Evolutionary conservation across 78 protist species (phyloP).

Genomic region (Neovahlkampfia damariscottae): DNA sequence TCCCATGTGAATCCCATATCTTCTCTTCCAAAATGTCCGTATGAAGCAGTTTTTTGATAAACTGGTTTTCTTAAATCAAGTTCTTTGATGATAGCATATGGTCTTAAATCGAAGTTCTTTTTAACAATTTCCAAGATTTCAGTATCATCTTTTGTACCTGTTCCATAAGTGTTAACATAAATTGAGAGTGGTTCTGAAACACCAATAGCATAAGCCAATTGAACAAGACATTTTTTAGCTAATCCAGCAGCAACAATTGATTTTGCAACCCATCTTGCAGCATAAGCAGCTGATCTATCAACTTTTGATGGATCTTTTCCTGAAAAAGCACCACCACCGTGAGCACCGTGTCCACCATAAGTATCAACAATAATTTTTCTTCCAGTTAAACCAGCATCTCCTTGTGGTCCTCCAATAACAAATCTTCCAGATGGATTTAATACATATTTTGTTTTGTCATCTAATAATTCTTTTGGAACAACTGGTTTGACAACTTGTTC

Average conservation of each 20-base stretch:
- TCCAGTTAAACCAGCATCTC: constrained; percentile 99
- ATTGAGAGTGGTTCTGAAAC: constrained; percentile 95
- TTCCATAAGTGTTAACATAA: constrained; percentile 94
- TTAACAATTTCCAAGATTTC: constrained; percentile 79
- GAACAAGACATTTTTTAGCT: constrained; percentile 79
- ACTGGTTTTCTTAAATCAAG: constrained; percentile 65
- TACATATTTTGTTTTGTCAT: constrained; percentile 89
- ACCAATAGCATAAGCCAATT: constrained; percentile 99
- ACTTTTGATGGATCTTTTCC: constrained; percentile 99
- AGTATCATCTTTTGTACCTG: constrained; percentile 64
- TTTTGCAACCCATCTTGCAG: constrained; percentile 99
- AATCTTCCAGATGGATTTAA: constrained; percentile 98
- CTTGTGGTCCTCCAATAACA: constrained; percentile 98
- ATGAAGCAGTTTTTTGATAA: constrained; percentile 75
- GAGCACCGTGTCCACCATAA: constrained; percentile 99
- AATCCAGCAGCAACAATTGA: constrained; percentile 93
- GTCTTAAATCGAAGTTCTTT: constrained; percentile 92
- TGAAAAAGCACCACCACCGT: constrained; percentile 99
- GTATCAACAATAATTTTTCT: constrained; percentile 99
- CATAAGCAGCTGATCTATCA: constrained; percentile 99
- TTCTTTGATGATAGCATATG: constrained; percentile 79
- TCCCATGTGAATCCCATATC: constrained; percentile 91
- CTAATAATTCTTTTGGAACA: constrained; percentile 77
- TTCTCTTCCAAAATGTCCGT: constrained; percentile 97
- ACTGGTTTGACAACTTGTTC: constrained; percentile 78